These are phyloP conservation scores for Ceratocystiopsis sp. DNA, from an alignment of 2,329 filamentous ascomycete genomes.

Conservation along the genomic window DNA sequence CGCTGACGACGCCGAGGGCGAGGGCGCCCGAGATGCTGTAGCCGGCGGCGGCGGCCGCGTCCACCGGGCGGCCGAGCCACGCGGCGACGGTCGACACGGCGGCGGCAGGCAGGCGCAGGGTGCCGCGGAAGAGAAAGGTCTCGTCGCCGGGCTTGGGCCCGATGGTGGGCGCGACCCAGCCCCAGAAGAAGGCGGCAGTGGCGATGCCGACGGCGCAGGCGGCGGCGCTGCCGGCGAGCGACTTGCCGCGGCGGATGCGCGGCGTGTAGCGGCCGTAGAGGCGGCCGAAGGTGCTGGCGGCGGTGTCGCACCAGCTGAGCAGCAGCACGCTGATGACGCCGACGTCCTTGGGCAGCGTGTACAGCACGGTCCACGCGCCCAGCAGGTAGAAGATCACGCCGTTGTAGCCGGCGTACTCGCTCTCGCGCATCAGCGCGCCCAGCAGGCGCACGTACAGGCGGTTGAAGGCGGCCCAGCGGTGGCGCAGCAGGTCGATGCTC, in stretches of 20 bases:
- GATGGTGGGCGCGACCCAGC: conserved; percentile 55
- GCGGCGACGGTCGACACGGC: conserved; percentile 42
- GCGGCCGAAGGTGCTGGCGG: conserved; percentile 84
- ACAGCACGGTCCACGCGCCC: conserved; percentile 72
- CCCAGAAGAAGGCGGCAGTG: conserved; percentile 78
- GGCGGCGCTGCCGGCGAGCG: conserved; percentile 71
- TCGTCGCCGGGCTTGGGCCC: conserved; percentile 54
- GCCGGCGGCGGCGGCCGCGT: conserved; percentile 25
- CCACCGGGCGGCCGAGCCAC: conserved; percentile 7
- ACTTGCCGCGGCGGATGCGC: conserved; percentile 72
- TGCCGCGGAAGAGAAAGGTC: conserved; percentile 65
- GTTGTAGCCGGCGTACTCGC: conserved; percentile 85
- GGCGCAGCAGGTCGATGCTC: conserved; percentile 63
- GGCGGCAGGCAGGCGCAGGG: conserved; percentile 49
- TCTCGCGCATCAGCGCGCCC: conserved; percentile 91
- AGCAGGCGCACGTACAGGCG: conserved; percentile 68
- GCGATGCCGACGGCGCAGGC: conserved; percentile 70
- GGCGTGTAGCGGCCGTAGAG: conserved; percentile 82
- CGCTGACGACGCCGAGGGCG: conserved; percentile 64
- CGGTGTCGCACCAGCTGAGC: conserved; percentile 95
- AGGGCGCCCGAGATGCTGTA: conserved; percentile 44
- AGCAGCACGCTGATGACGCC: conserved; percentile 78
- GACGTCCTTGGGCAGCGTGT: conserved; percentile 84
- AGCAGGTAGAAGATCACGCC: conserved; percentile 94
- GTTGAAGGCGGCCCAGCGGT: conserved; percentile 69